A percentile compares a stretch with the other conserved stretches of the same genome.
Conservation (phyloP, 163 green algal genomes). For the Picocystis sp. region DNA sequence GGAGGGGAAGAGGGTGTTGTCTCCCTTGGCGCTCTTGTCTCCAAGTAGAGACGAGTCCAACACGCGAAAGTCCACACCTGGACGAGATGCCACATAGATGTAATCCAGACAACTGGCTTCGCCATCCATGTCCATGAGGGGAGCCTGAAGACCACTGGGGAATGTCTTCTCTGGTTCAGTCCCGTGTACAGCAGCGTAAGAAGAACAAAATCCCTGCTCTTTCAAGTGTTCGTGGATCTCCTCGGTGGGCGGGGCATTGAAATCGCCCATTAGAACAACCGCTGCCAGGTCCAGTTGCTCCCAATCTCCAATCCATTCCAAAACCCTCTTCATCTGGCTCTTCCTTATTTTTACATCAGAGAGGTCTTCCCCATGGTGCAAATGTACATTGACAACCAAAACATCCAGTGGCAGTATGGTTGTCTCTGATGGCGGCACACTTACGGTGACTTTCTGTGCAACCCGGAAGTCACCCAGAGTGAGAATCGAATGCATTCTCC, state of each 20-base stretch:
- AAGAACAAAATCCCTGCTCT: not conserved
- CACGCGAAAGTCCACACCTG: not conserved
- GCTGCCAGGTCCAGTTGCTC: not conserved
- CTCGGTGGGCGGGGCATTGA: not conserved
- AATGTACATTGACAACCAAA: conserved; percentile 1
- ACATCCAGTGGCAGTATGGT: not conserved
- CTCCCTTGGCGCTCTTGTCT: not conserved
- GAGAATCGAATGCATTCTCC: no score
- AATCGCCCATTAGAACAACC: not conserved
- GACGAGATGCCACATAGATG: not conserved
- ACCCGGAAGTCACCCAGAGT: no score
- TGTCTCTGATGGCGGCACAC: no score
- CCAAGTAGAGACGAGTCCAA: not conserved
- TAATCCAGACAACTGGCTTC: conserved; percentile 1
- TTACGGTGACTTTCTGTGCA: no score
- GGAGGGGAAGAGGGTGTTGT: not conserved
- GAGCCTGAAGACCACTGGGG: not conserved
- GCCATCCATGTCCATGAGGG: not conserved
- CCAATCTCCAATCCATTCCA: not conserved
- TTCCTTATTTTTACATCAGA: not conserved
- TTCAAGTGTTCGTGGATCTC: not conserved
- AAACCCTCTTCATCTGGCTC: not conserved
- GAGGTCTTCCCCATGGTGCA: not conserved
- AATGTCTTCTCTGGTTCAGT: not conserved
- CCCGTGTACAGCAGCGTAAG: not conserved